These are phyloP conservation scores for Podaxis sp. DNA, from an alignment of 768 basidiomycete species.

Conservation along the genomic window DNA sequence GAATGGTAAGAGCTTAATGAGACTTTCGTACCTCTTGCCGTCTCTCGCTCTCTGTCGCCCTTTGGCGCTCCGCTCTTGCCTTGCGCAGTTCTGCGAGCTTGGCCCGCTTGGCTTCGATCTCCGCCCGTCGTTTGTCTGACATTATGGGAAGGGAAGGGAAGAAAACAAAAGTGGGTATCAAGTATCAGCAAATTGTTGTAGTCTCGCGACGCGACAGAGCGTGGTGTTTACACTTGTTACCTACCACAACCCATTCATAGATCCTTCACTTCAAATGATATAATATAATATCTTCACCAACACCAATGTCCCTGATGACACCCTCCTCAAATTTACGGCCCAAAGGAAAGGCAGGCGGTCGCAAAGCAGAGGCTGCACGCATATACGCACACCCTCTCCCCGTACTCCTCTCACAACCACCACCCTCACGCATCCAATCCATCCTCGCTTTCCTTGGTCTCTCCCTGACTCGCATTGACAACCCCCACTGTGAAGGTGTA, in stretches of 20 bases:
- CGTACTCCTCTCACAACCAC: conserved; percentile 36
- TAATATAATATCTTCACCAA: not conserved
- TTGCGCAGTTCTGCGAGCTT: conserved; percentile 83
- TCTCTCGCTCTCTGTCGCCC: conserved; percentile 40
- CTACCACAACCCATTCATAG: not conserved
- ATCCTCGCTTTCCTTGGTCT: conserved; percentile 53
- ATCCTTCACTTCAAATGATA: not conserved
- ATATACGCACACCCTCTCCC: conserved; percentile 75
- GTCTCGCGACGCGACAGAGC: not conserved
- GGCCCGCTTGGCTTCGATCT: conserved; percentile 86
- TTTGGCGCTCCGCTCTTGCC: conserved; percentile 68
- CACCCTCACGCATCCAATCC: conserved; percentile 37
- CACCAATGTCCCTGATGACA: conserved; percentile 44
- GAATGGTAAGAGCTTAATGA: not conserved
- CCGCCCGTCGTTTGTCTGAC: conserved; percentile 72
- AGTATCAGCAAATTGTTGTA: not conserved
- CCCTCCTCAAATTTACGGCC: conserved; percentile 25
- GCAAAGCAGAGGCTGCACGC: conserved; percentile 58
- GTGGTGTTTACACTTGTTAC: conserved; percentile 11
- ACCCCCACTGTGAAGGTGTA: conserved; percentile 71
- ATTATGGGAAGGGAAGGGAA: conserved; percentile 16
- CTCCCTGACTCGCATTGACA: conserved; percentile 53
- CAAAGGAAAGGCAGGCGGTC: conserved; percentile 50
- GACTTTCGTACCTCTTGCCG: conserved; percentile 29
- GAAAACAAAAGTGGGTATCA: not conserved